These are phyloP conservation scores for Crithidia expoeki DNA, from an alignment of 208 protist species.

Conservation along the genomic window DNA sequence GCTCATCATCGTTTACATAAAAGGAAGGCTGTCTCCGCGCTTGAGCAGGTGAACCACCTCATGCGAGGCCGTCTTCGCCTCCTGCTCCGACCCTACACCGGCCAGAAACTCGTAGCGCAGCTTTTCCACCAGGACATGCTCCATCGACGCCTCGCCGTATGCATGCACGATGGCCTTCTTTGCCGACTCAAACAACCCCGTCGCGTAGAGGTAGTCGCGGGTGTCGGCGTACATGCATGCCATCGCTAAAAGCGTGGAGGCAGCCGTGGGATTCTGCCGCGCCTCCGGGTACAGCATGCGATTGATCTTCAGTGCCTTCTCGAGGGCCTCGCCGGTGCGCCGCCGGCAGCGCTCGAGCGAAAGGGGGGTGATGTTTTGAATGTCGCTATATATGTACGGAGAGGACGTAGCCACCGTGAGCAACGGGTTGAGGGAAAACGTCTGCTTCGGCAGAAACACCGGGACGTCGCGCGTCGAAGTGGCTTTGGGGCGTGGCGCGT, in stretches of 20 bases:
- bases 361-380: constrained; percentile 35
- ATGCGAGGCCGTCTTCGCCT: constrained; percentile 77
- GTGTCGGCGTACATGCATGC: constrained; percentile 88
- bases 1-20: background rate
- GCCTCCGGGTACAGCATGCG: constrained; percentile 65
- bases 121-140: constrained; percentile 58
- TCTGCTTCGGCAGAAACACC: constrained; percentile 80
- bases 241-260: constrained; percentile 70
- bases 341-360: constrained; percentile 58
- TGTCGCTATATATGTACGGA: constrained; percentile 68
- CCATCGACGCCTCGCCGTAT: constrained; percentile 68
- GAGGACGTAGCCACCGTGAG: constrained; percentile 52
- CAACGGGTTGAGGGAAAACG: constrained; percentile 73
- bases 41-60: constrained; percentile 79
- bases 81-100: constrained; percentile 86
- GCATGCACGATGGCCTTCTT: constrained; percentile 57
- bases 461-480: constrained; percentile 55
- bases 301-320: constrained; percentile 77
- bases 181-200: constrained; percentile 80
- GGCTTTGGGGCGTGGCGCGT: constrained; percentile 50
- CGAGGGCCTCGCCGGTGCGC: constrained; percentile 59
- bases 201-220: constrained; percentile 89
- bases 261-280: constrained; percentile 63
- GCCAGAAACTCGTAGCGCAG: constrained; percentile 85
- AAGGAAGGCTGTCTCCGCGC: constrained; percentile 57